Percentiles rank a stretch among this genome's conserved stretches.
Conservation (phyloP, 169 alveolate genomes). For the Perkinsus olseni region DNA sequence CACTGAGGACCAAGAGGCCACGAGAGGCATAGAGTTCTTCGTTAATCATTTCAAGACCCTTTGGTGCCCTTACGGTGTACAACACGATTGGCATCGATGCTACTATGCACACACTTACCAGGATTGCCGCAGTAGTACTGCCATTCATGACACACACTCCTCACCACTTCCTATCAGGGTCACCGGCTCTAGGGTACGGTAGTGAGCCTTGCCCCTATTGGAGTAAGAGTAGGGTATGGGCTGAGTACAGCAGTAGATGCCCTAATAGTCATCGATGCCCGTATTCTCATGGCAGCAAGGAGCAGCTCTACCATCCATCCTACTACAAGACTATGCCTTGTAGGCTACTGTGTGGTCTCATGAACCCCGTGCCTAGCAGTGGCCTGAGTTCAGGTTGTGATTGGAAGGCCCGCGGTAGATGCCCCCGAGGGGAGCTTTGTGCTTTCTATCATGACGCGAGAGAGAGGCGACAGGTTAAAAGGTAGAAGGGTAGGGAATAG, state of each 20-base stretch:
- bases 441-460: conserved; percentile 44
- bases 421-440: conserved; percentile 43
- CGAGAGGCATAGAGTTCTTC: not conserved
- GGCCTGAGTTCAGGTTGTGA: not conserved
- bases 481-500: no score
- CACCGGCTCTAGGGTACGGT: conserved; percentile 20
- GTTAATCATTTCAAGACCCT: conserved; percentile 40
- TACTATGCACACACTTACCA: conserved; percentile 50
- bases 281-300: conserved; percentile 48
- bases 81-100: conserved; percentile 51
- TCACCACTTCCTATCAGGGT: not conserved
- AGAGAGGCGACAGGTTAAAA: conserved; percentile 17
- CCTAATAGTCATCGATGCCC: conserved; percentile 41
- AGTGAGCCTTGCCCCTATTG: conserved; percentile 37
- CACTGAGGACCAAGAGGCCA: not conserved
- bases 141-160: no score
- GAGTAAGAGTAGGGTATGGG: conserved; percentile 17
- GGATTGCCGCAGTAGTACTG: conserved; percentile 17
- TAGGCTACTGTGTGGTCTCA: not conserved
- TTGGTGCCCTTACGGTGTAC: conserved; percentile 53
- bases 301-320: conserved; percentile 48
- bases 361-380: no score
- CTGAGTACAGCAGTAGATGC: conserved; percentile 25
- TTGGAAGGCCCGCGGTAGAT: conserved; percentile 10
- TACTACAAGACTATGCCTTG: conserved; percentile 47